Evolutionary conservation across 148 eudicot genomes (phyloP).

Genomic region (Chenopodium album): DNA sequence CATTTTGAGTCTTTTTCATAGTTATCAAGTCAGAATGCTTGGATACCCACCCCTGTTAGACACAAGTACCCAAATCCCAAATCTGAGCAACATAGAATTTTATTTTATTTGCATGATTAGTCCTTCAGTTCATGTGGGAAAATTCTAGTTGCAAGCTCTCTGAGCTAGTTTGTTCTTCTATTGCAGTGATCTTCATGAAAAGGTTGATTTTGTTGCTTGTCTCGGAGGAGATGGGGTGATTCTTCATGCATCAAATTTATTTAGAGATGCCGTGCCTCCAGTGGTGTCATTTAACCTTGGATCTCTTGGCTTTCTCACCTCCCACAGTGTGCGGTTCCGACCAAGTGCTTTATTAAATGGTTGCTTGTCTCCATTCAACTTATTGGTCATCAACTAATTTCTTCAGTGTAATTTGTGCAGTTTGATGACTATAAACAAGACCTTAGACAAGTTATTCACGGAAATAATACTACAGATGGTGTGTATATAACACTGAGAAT

Average conservation of each 20-base stretch:
- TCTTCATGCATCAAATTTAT: constrained; percentile 91
- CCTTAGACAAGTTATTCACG: constrained; percentile 76
- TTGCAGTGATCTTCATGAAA: constrained; percentile 91
- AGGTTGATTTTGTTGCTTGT: constrained; percentile 93
- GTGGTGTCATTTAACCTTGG: constrained; percentile 98
- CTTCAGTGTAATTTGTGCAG: constrained; percentile 40
- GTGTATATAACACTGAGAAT: constrained; percentile 95
- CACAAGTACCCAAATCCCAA: no score
- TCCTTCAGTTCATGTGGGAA: not conserved
- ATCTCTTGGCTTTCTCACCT: constrained; percentile 96
- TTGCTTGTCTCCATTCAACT: constrained; percentile 2
- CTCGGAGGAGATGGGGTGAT: constrained; percentile 99
- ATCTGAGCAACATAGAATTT: no score
- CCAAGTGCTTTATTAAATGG: constrained; percentile 5
- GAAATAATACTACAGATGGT: constrained; percentile 90
- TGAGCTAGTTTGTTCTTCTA: constrained; percentile 19
- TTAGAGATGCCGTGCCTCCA: constrained; percentile 93
- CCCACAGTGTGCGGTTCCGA: constrained; percentile 62
- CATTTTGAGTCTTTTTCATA: no score
- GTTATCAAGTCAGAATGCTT: no score
- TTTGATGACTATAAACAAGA: constrained; percentile 82
- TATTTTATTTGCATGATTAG: constrained; percentile 1
- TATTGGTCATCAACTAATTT: not conserved
- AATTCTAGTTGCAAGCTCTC: not conserved
- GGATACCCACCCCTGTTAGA: no score